Evolutionary conservation across 2,329 filamentous ascomycete species (phyloP).

Genomic region (Amauroascus verrucosus): DNA sequence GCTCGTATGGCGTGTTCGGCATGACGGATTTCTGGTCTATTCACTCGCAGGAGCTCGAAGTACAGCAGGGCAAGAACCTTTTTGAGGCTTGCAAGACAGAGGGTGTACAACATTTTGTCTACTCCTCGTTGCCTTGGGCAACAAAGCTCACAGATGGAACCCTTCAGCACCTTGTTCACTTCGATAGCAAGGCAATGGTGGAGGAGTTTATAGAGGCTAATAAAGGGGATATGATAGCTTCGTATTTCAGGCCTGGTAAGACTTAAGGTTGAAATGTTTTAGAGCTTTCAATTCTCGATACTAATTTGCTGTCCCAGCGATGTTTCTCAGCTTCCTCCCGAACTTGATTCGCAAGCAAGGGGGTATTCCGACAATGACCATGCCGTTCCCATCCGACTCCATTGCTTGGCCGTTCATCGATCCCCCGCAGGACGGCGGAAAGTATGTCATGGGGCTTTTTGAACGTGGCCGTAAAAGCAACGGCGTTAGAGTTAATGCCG

Average conservation of each 20-base stretch:
- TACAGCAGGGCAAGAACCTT: constrained; percentile 30
- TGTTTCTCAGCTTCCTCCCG: background rate
- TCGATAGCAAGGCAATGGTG: constrained; percentile 35
- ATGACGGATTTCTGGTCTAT: constrained; percentile 41
- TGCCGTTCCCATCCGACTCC: background rate
- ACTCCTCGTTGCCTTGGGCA: constrained; percentile 29
- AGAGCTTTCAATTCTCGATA: background rate
- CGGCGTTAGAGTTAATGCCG: background rate
- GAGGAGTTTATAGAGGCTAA: constrained; percentile 16
- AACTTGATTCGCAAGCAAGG: background rate
- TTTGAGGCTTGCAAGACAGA: constrained; percentile 32
- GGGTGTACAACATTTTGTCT: constrained; percentile 34
- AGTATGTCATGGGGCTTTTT: background rate
- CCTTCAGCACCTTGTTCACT: constrained; percentile 28
- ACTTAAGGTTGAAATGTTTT: background rate
- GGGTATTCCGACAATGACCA: background rate
- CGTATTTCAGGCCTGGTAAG: background rate
- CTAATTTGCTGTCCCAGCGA: background rate
- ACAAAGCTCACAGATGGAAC: constrained; percentile 27
- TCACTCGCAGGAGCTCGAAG: constrained; percentile 28
- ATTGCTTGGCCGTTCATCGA: background rate
- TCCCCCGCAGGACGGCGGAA: background rate
- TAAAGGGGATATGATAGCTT: background rate
- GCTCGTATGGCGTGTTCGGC: constrained; percentile 38
- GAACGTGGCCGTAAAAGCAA: background rate